Percentiles rank a stretch among this genome's conserved stretches.
These are phyloP conservation scores for Eutrema japonicum DNA, from an alignment of 345 rosid species.

Conservation along the genomic window DNA sequence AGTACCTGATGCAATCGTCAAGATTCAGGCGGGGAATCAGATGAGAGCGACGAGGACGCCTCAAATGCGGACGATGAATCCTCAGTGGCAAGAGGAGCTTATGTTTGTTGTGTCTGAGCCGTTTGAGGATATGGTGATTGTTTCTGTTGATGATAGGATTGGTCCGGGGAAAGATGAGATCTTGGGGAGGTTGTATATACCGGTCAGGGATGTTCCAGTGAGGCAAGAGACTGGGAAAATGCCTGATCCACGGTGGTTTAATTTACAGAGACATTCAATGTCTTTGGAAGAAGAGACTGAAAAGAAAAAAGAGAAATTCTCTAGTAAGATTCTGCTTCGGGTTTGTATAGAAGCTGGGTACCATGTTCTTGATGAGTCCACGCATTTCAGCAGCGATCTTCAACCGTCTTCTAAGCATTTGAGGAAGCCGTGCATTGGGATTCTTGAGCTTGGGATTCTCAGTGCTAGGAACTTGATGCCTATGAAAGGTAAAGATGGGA, in stretches of 20 bases:
- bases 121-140: slow-evolving; percentile 70
- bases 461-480: slow-evolving; percentile 80
- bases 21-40: slow-evolving; percentile 69
- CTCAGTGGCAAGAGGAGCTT: slow-evolving; percentile 80
- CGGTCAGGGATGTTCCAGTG: slow-evolving; percentile 53
- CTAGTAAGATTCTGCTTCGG: slow-evolving; percentile 74
- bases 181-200: slow-evolving; percentile 62
- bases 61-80: slow-evolving; percentile 60
- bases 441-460: slow-evolving; percentile 86
- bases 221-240: slow-evolving; percentile 60
- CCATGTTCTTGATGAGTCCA: slow-evolving; percentile 95
- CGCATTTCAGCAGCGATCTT: slow-evolving; percentile 91
- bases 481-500: slow-evolving; percentile 86
- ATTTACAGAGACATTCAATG: slow-evolving; percentile 58
- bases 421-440: slow-evolving; percentile 73
- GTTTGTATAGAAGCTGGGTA: slow-evolving; percentile 85
- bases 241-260: slow-evolving; percentile 76
- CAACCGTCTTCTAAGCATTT: slow-evolving; percentile 87
- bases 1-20: slow-evolving; percentile 64
- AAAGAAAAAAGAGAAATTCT: slow-evolving; percentile 81
- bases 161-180: slow-evolving; percentile 77
- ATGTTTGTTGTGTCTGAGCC: slow-evolving; percentile 97
- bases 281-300: slow-evolving; percentile 58
- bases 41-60: slow-evolving; percentile 54
- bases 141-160: slow-evolving; percentile 74